Base-by-base conservation (phyloP, 1,284 basidiomycete genomes). In the Laetiporus sulphureus region DNA sequence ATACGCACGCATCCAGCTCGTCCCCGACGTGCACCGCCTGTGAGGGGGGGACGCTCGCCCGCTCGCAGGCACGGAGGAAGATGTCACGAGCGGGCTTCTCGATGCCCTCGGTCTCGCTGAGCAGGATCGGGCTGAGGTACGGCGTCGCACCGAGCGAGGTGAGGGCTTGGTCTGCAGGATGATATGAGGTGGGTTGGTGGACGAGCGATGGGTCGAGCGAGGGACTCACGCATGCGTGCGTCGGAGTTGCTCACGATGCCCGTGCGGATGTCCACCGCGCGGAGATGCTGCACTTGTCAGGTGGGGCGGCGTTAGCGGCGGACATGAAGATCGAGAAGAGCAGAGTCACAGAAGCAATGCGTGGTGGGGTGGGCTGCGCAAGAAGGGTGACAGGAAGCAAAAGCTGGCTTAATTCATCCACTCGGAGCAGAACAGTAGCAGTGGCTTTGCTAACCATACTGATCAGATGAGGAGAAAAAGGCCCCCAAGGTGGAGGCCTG, bases 171-270 rank as follows among this genome's bases (percentile, higher is more conserved):
- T 57, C 68, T 70, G 36, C 19, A 21, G 3, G 19, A 19, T 7
- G 35, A 36, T 12, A 31, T 10, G 24, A 22, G 11, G 16, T n/a
- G n/a, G 25, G n/a, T 29, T 8, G 8, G 8, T n/a, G 8, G n/a
- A 29, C 27, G 27, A 29, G 27, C 8, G 8, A 29, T 49, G 10
- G 21, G 32, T 12, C 13, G 25, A 12, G 4, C 4, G n/a, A 47
- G 29, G 35, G 30, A 29, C 75, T 44, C 59, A 86, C 83, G 69
- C 63, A 83, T 79, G 33, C 84, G 73, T 30, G 65, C 64, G 58
- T 88, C 84, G 2, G 77, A 72, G 54, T 88, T 88, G 60, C 80
- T 85, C 32, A 87, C 63, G 13, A 87, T 59, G 6, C 73, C 82
- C 20, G 74, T 78, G 41, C 55, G 60, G 24, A 86, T 54, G 22